These are phyloP conservation scores for Leccinum boreale DNA, from an alignment of 768 basidiomycete species.

Conservation along the genomic window DNA sequence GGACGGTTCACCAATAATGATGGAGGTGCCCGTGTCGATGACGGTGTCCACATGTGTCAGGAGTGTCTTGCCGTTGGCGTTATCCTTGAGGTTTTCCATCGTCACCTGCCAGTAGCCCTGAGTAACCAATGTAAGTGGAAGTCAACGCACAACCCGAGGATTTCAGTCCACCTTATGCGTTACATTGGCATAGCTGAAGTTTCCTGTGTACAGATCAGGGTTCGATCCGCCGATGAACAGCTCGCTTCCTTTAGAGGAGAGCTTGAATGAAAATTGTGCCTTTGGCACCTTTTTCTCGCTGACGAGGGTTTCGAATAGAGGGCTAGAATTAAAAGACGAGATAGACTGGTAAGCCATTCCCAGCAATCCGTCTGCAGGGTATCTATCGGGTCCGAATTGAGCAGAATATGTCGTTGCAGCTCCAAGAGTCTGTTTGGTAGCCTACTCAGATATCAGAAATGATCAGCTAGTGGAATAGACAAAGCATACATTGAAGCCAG, in stretches of 20 bases:
- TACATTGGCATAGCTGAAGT: neutral
- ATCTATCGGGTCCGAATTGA: neutral
- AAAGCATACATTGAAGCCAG: constrained; percentile 6
- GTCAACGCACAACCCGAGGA: neutral
- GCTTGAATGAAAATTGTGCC: constrained; percentile 46
- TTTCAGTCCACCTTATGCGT: neutral
- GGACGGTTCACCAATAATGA: neutral
- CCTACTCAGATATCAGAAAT: constrained; percentile 3
- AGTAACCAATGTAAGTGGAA: neutral
- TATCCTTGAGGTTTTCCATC: neutral
- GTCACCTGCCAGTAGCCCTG: neutral
- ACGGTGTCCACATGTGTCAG: neutral
- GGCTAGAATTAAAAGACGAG: constrained; percentile 31
- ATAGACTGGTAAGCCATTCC: constrained; percentile 41
- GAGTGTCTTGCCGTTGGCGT: neutral
- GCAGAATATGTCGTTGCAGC: constrained; percentile 1
- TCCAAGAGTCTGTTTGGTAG: constrained; percentile 7
- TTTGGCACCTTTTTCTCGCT: constrained; percentile 31
- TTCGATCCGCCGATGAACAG: neutral
- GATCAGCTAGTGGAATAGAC: neutral
- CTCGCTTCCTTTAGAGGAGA: constrained; percentile 32
- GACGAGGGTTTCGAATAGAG: constrained; percentile 41
- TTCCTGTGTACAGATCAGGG: neutral
- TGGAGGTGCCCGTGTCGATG: neutral
- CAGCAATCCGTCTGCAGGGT: constrained; percentile 22